Percentiles rank a stretch among this genome's conserved stretches.
phyloP scores from a whole-genome alignment of 441 rosid genomes.

The Erodium chrysanthum region DNA sequence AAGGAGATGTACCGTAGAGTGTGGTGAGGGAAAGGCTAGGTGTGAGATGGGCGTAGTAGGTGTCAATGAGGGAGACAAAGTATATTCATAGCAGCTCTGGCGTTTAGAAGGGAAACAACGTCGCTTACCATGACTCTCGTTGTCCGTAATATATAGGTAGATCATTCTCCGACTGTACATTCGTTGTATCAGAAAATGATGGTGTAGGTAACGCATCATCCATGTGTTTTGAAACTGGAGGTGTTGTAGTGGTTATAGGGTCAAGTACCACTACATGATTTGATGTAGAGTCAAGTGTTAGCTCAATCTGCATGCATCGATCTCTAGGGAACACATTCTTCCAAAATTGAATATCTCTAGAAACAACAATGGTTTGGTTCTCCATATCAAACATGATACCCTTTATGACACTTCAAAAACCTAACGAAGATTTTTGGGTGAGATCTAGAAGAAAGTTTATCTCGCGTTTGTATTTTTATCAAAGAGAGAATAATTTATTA shows the following conservation, averaged over 20 bases:
- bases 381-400: neutral
- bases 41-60: neutral
- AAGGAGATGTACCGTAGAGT: neutral
- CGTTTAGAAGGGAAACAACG: neutral
- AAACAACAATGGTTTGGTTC: neutral
- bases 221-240: too few species aligned
- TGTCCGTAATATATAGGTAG: too few species aligned
- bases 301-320: neutral
- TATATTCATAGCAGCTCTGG: neutral
- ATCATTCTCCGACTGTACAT: too few species aligned
- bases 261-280: too few species aligned
- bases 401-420: neutral
- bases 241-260: too few species aligned
- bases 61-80: neutral
- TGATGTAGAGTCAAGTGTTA: neutral
- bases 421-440: neutral
- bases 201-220: too few species aligned
- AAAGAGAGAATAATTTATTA: too few species aligned
- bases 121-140: too few species aligned
- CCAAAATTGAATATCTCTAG: neutral
- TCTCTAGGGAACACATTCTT: neutral
- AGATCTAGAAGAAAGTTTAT: neutral
- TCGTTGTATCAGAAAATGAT: too few species aligned
- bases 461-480: neutral
- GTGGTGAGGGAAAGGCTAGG: neutral